Conservation (phyloP, 306 rosid species). For the Castanopsis chinensis region DNA sequence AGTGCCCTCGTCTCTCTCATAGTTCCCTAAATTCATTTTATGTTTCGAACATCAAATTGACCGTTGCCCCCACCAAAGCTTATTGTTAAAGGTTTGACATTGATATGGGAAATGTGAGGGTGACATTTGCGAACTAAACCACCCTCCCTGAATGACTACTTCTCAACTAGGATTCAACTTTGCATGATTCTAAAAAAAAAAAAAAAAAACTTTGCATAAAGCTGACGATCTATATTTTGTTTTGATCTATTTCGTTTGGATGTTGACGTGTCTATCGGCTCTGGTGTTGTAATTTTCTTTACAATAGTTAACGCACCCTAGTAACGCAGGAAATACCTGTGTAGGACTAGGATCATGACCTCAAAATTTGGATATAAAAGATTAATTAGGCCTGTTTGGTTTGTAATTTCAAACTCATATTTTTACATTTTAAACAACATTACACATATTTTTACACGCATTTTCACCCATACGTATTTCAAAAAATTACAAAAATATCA, state of each 20-base stretch:
- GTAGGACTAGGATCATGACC: too few relatives aligned
- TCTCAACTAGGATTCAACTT: slow-evolving; percentile 39
- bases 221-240: neutral
- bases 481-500: too few relatives aligned
- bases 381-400: too few relatives aligned
- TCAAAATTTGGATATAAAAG: too few relatives aligned
- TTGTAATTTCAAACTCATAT: too few relatives aligned
- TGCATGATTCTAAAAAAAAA: too few relatives aligned
- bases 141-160: neutral
- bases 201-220: slow-evolving; percentile 27
- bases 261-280: neutral
- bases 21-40: neutral
- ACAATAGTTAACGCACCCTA: neutral
- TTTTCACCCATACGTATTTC: too few relatives aligned
- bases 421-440: too few relatives aligned
- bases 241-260: too few relatives aligned
- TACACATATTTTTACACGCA: too few relatives aligned
- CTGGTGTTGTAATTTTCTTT: neutral
- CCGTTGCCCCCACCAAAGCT: slow-evolving; percentile 36
- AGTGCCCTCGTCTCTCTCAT: neutral
- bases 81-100: slow-evolving; percentile 9
- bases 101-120: slow-evolving; percentile 22
- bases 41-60: slow-evolving; percentile 23
- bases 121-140: slow-evolving; percentile 23
- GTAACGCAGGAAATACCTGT: too few relatives aligned